phyloP scores from a whole-genome alignment of 2,329 filamentous ascomycete genomes.

The Hypoxylon sp. region DNA sequence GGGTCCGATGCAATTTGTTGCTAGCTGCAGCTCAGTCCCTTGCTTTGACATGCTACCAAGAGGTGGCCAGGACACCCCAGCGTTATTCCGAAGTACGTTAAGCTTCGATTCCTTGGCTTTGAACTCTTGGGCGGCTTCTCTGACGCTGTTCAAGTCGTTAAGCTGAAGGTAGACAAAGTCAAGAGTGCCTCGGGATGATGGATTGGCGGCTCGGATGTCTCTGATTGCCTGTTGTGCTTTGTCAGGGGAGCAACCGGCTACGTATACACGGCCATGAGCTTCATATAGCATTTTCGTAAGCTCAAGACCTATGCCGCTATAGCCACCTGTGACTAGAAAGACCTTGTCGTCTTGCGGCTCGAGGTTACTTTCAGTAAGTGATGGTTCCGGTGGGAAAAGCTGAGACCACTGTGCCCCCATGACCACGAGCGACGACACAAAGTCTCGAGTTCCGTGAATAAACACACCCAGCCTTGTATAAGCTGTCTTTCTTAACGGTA shows the following conservation, averaged over 20 bases:
- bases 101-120: constrained; percentile 36
- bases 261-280: constrained; percentile 36
- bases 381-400: constrained; percentile 39
- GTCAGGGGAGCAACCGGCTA: constrained; percentile 39
- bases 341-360: constrained; percentile 39
- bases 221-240: constrained; percentile 35
- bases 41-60: constrained; percentile 51
- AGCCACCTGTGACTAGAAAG: constrained; percentile 47
- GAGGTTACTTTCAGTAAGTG: constrained; percentile 36
- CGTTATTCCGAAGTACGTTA: constrained; percentile 47
- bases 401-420: constrained; percentile 40
- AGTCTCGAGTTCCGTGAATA: too few species aligned
- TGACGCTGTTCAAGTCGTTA: constrained; percentile 40
- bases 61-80: constrained; percentile 45
- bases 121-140: constrained; percentile 31
- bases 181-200: constrained; percentile 17
- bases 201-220: constrained; percentile 10
- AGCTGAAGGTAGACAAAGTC: constrained; percentile 43
- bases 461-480: too few species aligned
- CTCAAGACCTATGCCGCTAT: constrained; percentile 46
- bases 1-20: constrained; percentile 56
- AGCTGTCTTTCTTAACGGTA: too few species aligned
- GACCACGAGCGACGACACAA: neutral
- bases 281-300: constrained; percentile 40
- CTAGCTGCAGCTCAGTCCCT: constrained; percentile 56